phyloP scores from a whole-genome alignment of 1,284 basidiomycete species.

The Leccinum ambiguum region DNA sequence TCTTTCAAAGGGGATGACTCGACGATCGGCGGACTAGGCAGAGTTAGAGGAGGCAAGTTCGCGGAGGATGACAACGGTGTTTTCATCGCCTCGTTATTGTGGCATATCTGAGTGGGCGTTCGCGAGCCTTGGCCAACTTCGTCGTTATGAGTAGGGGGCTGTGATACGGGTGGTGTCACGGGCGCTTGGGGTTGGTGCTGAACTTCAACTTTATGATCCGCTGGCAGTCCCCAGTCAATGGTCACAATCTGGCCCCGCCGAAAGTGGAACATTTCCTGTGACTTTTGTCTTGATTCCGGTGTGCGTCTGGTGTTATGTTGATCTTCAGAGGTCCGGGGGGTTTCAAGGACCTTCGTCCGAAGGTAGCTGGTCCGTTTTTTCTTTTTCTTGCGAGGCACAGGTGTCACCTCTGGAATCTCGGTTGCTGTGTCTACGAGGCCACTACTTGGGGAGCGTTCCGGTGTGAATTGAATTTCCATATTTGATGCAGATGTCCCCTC shows the following conservation, averaged over 20 bases:
- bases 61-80: neutral
- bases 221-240: neutral
- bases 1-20: conserved; percentile 8
- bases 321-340: neutral
- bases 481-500: neutral
- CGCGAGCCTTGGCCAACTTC: neutral
- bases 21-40: neutral
- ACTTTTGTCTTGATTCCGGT: neutral
- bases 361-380: conserved; percentile 3
- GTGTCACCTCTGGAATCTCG: neutral
- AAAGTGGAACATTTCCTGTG: conserved; percentile 16
- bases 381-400: conserved; percentile 6
- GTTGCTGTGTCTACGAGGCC: neutral
- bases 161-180: neutral
- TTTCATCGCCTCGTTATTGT: conserved; percentile 3
- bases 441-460: neutral
- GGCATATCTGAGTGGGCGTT: neutral
- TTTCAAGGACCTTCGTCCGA: neutral
- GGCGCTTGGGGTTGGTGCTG: neutral
- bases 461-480: neutral
- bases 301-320: conserved; percentile 1
- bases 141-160: neutral
- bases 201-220: neutral
- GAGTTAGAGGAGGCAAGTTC: neutral
- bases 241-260: conserved; percentile 23